Percentiles rank a stretch among this genome's conserved stretches.
phyloP scores from a whole-genome alignment of 2,329 filamentous ascomycete species.

The Apiospora sp. region DNA sequence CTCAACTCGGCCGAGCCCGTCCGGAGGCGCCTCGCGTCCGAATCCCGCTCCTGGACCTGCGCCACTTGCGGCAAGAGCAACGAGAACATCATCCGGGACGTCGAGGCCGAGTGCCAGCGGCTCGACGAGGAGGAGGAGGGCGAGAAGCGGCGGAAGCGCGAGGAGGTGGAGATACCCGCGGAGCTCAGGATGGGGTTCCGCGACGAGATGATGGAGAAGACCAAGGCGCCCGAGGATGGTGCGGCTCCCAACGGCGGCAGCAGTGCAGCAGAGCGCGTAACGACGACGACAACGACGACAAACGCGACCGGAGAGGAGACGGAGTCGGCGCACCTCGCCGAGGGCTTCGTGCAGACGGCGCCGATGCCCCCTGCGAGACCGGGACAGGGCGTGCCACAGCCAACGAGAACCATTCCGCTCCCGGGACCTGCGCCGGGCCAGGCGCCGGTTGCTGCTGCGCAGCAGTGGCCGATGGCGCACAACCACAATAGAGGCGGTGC shows the following conservation, averaged over 20 bases:
- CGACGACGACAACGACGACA: conserved; percentile 4
- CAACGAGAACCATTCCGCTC: conserved; percentile 41
- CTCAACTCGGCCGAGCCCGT: conserved; percentile 77
- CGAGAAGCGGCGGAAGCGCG: conserved; percentile 27
- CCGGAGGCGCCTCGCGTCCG: conserved; percentile 72
- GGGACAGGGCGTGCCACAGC: conserved; percentile 37
- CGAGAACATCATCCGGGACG: conserved; percentile 75
- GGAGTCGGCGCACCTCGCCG: conserved; percentile 52
- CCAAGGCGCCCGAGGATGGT: conserved; percentile 26
- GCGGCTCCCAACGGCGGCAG: conserved; percentile 29
- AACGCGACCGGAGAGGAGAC: conserved; percentile 2
- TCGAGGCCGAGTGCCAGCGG: conserved; percentile 58
- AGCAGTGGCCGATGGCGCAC: conserved; percentile 33
- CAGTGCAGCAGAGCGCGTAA: conserved; percentile 24
- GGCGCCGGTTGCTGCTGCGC: conserved; percentile 32
- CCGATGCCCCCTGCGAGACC: conserved; percentile 38
- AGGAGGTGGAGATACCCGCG: conserved; percentile 58
- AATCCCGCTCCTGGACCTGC: conserved; percentile 74
- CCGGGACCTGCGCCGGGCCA: conserved; percentile 35
- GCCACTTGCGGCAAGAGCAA: conserved; percentile 75
- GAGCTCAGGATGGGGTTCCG: conserved; percentile 74
- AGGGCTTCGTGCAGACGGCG: conserved; percentile 65
- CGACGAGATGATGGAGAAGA: conserved; percentile 67
- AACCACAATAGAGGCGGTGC: conserved; percentile 32
- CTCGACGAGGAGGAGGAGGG: conserved; percentile 45